A percentile compares a stretch with the other conserved stretches of the same genome.
phyloP scores from a whole-genome alignment of 768 basidiomycete species.

The Agrocybe praecox region DNA sequence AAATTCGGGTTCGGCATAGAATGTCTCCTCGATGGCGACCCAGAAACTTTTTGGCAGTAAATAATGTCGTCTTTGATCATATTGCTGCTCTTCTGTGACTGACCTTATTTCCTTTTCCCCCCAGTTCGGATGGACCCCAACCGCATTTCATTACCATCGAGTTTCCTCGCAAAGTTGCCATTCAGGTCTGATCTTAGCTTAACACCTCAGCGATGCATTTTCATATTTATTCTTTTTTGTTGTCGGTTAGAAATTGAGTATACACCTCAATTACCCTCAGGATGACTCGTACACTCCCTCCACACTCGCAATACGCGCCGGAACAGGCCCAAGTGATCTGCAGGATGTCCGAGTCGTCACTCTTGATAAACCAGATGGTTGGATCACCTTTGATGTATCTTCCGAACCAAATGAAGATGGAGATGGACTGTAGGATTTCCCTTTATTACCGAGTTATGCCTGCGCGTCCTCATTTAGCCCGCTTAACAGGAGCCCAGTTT shows the following conservation, averaged over 20 bases:
- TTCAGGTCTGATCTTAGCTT: constrained; percentile 62
- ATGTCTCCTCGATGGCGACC: constrained; percentile 85
- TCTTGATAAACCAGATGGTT: constrained; percentile 91
- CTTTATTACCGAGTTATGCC: neutral
- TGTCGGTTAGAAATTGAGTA: constrained; percentile 78
- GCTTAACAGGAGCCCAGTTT: constrained; percentile 73
- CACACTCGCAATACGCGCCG: constrained; percentile 87
- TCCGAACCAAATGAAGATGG: constrained; percentile 80
- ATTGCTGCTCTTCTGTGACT: neutral
- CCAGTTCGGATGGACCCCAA: constrained; percentile 91
- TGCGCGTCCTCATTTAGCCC: constrained; percentile 2
- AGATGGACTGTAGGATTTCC: constrained; percentile 67
- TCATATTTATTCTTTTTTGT: neutral
- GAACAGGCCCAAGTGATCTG: constrained; percentile 88
- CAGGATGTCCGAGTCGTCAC: constrained; percentile 89
- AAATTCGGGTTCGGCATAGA: constrained; percentile 98
- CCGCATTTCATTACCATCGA: constrained; percentile 95
- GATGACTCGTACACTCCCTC: constrained; percentile 99
- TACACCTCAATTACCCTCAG: constrained; percentile 75
- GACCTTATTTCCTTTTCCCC: constrained; percentile 1
- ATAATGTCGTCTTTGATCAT: constrained; percentile 29
- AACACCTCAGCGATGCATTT: neutral
- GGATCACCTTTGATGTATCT: constrained; percentile 87
- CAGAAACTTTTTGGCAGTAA: constrained; percentile 98
- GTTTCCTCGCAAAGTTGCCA: constrained; percentile 86